Evolutionary conservation across 495 filamentous ascomycete species (phyloP).

Genomic region (Ascobolus immersus): DNA sequence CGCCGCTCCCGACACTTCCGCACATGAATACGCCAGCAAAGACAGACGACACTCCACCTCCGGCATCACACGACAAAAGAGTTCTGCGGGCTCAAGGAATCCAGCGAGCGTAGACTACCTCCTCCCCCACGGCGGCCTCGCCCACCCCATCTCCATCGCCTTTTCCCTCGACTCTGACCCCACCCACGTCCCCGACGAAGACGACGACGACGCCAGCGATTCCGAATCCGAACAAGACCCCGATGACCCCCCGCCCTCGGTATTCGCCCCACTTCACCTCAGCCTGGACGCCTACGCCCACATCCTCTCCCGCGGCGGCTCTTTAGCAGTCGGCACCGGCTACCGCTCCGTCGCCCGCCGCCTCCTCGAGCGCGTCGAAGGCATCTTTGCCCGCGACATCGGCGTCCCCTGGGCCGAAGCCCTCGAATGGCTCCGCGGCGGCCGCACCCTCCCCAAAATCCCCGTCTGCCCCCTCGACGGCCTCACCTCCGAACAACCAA

Average conservation of each 20-base stretch:
- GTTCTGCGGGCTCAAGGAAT: too few relatives aligned
- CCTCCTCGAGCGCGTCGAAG: conserved; percentile 73
- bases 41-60: too few relatives aligned
- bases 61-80: too few relatives aligned
- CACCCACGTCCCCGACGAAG: conserved; percentile 5
- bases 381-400: conserved; percentile 78
- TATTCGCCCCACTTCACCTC: conserved; percentile 57
- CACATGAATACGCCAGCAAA: too few relatives aligned
- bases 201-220: conserved; percentile 9
- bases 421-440: conserved; percentile 70
- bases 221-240: conserved; percentile 5
- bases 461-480: conserved; percentile 15
- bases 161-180: conserved; percentile 14
- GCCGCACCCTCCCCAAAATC: conserved; percentile 44
- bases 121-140: conserved; percentile 13
- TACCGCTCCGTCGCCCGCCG: conserved; percentile 84
- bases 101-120: conserved; percentile 17
- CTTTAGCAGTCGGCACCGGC: conserved; percentile 82
- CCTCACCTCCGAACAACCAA: too few relatives aligned
- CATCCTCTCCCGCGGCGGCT: conserved; percentile 60
- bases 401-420: conserved; percentile 94
- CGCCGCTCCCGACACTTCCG: too few relatives aligned
- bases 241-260: conserved; percentile 1
- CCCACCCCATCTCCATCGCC: conserved; percentile 11
- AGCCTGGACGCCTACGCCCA: conserved; percentile 63